phyloP scores from a whole-genome alignment of 371 early-diverging fungal species.

The Apophysomyces variabilis region DNA sequence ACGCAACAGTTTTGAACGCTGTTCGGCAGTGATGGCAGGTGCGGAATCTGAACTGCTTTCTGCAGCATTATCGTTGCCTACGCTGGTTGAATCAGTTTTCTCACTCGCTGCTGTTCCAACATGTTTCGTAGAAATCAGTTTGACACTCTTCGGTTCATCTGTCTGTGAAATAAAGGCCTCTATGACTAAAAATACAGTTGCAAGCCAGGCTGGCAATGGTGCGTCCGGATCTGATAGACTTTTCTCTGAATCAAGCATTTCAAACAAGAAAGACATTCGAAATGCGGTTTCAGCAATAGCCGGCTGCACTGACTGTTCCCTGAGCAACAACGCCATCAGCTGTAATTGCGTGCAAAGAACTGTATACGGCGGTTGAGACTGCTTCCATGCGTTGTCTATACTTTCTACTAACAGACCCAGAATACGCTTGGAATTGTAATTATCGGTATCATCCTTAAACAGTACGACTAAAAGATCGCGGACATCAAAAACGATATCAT shows the following conservation, averaged over 20 bases:
- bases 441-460: constrained; percentile 56
- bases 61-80: neutral
- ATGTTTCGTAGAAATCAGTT: constrained; percentile 14
- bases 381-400: constrained; percentile 34
- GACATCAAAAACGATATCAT: constrained; percentile 71
- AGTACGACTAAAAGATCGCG: constrained; percentile 67
- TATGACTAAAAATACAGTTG: constrained; percentile 69
- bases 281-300: constrained; percentile 46
- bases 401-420: constrained; percentile 36
- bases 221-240: constrained; percentile 19
- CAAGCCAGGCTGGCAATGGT: constrained; percentile 60
- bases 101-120: neutral
- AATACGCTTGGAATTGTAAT: constrained; percentile 43
- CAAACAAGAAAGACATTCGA: constrained; percentile 48
- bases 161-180: constrained; percentile 68
- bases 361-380: constrained; percentile 18
- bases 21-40: constrained; percentile 26
- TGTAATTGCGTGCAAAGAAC: constrained; percentile 59
- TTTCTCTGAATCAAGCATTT: constrained; percentile 35
- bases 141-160: constrained; percentile 63
- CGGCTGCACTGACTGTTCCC: constrained; percentile 58
- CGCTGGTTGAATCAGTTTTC: neutral
- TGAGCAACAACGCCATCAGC: constrained; percentile 67
- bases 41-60: neutral
- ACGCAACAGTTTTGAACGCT: constrained; percentile 44